Evolutionary conservation across 352 stramenopile species (phyloP).

Genomic region (Pythium phragmiticola): DNA sequence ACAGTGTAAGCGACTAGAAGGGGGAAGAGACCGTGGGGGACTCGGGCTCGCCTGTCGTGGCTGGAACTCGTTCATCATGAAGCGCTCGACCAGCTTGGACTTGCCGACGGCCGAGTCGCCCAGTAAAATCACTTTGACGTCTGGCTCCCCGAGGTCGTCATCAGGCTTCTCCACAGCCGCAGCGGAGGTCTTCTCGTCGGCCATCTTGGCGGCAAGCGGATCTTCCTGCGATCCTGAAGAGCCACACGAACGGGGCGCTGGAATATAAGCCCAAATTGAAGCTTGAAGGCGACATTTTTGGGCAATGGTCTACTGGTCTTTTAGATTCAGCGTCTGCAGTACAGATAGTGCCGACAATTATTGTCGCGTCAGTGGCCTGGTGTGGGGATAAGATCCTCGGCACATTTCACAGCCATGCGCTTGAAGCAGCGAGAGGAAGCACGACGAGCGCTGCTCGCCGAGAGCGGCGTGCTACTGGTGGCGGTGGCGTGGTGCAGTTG

Average conservation of each 20-base stretch:
- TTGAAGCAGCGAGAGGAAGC: conserved; percentile 17
- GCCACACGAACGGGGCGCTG: conserved; percentile 1
- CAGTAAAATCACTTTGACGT: conserved; percentile 88
- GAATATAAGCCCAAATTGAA: conserved; percentile 15
- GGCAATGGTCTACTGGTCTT: not conserved
- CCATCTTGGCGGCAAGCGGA: conserved; percentile 1
- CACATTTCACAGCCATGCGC: conserved; percentile 1
- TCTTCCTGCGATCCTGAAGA: conserved; percentile 11
- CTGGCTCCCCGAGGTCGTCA: conserved; percentile 56
- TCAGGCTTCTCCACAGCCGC: conserved; percentile 21
- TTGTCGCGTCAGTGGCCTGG: conserved; percentile 2
- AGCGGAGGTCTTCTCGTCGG: conserved; percentile 23
- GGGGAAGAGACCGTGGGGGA: too few relatives aligned
- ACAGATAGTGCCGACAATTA: not conserved
- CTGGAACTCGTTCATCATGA: conserved; percentile 96
- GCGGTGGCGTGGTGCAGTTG: conserved; percentile 35
- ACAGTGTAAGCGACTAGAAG: not conserved
- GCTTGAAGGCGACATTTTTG: not conserved
- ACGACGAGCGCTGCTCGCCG: conserved; percentile 29
- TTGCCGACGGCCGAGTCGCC: conserved; percentile 95
- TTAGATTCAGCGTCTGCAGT: conserved; percentile 3
- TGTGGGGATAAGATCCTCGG: not conserved
- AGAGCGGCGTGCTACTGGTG: conserved; percentile 38
- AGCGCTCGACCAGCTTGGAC: conserved; percentile 94
- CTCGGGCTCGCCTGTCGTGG: conserved; percentile 59